Evolutionary conservation across 2,329 filamentous ascomycete species (phyloP), one percentile per base, ranked within the genome.

Genomic region (Clarireedia hainanense): DNA sequence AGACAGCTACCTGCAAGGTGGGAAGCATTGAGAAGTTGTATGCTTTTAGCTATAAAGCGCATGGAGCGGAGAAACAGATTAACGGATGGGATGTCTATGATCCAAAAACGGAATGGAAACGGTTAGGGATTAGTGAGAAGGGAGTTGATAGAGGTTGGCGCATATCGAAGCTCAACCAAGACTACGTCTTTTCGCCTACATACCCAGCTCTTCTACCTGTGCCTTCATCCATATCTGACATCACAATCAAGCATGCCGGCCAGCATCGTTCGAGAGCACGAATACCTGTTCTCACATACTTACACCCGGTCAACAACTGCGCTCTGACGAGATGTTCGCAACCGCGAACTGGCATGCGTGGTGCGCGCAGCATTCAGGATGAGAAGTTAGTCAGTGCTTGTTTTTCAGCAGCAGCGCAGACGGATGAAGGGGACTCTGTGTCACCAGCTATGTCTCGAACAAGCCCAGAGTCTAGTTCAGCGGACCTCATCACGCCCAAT

Each of bases 301-400:
- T 96, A n/a, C 94, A 99, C 70, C 89, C 90, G 0, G 79, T 96
- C 65, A 99, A 97, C 70, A 96, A 95, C 69, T 97, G 94, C 71
- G 94, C 91, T 24, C 96, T 99, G 61, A 96, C 92, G 2, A 81
- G 94, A 68, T 95, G 91, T 68, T 95, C 92, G 3, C 94, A 99
- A 69, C 94, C 94, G 0, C 77, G 92, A 56, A 88, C 92, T 1
- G 94, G 94, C 14, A 81, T 97, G 24, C 83, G 88, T 49, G 84
- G 88, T 60, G 94, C 95, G 67, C 84, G 92, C 45, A 97, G 91
- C 66, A 89, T 95, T 34, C 94, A 99, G 70, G 94, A 99, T 68
- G 94, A 99, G 73, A 90, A 91, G 65, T 81, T 99, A 4, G 85
- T 99, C 20, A 86, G 89, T 23, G 90, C 94, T 4, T 97, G 95